A percentile compares a stretch with the other conserved stretches of the same genome.
Evolutionary conservation across 78 protist species (phyloP).

Genomic region (slime mould (Dictyostelium discoideum)): dicty_2.7 NC_007090.3:3151001-3151500

Average conservation of each 20-base stretch:
- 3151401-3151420: constrained; percentile 2
- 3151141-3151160: too few relatives aligned
- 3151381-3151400: neutral
- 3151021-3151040: too few relatives aligned
- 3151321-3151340: neutral
- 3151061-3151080: too few relatives aligned
- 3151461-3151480: neutral
- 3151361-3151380: too few relatives aligned
- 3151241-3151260: neutral
- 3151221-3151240: neutral
- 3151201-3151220: too few relatives aligned
- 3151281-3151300: neutral
- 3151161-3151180: too few relatives aligned
- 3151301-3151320: neutral
- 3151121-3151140: too few relatives aligned
- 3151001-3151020: too few relatives aligned
- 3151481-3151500: neutral
- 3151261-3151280: neutral
- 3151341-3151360: neutral
- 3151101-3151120: too few relatives aligned
- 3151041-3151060: too few relatives aligned
- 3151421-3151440: neutral
- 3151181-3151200: too few relatives aligned
- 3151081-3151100: too few relatives aligned
- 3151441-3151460: neutral